Evolutionary conservation across 2,329 filamentous ascomycete genomes (phyloP), one percentile per base, ranked within the genome.

Genomic region (Proliferodiscus dingleyae): DNA sequence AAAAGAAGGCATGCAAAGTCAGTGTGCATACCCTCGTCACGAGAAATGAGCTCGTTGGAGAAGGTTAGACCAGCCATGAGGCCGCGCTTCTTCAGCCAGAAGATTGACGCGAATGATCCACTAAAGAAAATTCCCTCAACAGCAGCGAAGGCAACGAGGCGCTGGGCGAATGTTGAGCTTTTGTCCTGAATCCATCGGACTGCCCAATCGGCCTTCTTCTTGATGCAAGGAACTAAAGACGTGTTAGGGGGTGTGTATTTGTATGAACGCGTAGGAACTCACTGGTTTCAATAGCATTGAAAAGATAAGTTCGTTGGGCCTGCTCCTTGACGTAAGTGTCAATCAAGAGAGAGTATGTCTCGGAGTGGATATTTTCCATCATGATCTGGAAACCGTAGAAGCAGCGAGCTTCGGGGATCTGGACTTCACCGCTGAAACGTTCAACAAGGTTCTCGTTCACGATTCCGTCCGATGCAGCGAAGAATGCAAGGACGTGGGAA

Each of bases 381-480:
- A 98, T 98, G 75, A 97, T 97, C 76, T 98, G 93, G 81, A 98
- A 98, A 55, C 93, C 93, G 70, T 98, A 98, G 80, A 98, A 98
- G 83, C 93, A 98, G 63, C 93, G 89, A 55, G 93, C 93, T 73
- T 98, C 93, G 9, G 93, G 91, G 48, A 97, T 83, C 73, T 98
- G 93, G 23, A 98, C 91, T 72, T 98, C 93, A 56, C 81, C 84
- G 63, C 88, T 95, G 82, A 98, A 98, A 54, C 93, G 88, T 80
- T 97, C 90, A 50, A 98, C 83, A 19, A 98, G 78, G 77, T 98
- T 98, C 80, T 98, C 93, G 68, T 98, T 98, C 77, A 98, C 93
- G 57, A 98, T 98, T 65, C 93, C 93, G 64, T 98, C 93, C 0
- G 93, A 98, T 21, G 93, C 93, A 59, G 93, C 93, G 69, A 98